phyloP scores from a whole-genome alignment of 108 stramenopile species.

The Cyclotella sp. region DNA sequence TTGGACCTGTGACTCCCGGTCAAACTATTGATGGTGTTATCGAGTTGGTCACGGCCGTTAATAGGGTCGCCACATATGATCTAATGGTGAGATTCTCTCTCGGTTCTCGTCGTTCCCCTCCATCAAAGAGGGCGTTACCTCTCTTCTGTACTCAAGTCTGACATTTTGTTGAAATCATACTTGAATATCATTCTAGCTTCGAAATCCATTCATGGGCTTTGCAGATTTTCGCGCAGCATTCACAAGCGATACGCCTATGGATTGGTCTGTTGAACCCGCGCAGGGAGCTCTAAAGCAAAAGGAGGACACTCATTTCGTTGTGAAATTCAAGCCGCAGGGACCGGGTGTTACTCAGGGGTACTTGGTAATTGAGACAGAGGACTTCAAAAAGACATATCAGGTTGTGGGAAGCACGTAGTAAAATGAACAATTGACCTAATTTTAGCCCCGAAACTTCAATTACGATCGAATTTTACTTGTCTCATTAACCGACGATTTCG shows the following conservation, averaged over 20 bases:
- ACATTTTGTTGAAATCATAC: not conserved
- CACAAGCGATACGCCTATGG: constrained; percentile 60
- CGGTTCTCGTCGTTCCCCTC: not conserved
- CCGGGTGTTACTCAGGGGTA: constrained; percentile 69
- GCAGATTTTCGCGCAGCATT: constrained; percentile 90
- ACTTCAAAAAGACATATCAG: constrained; percentile 88
- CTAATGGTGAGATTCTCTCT: constrained; percentile 35
- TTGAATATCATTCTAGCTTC: constrained; percentile 18
- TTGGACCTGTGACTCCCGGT: constrained; percentile 73
- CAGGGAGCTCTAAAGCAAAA: constrained; percentile 72
- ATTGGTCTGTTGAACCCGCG: constrained; percentile 70
- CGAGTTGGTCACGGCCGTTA: constrained; percentile 57
- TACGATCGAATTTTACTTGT: too few relatives aligned
- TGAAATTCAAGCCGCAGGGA: constrained; percentile 73
- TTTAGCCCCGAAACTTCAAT: not conserved
- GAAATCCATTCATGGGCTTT: constrained; percentile 90
- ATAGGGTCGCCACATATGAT: constrained; percentile 60
- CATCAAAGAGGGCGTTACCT: too few relatives aligned
- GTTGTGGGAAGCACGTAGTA: constrained; percentile 65
- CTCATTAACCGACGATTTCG: too few relatives aligned
- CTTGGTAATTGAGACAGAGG: constrained; percentile 89
- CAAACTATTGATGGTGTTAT: constrained; percentile 65
- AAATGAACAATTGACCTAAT: not conserved
- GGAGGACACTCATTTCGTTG: constrained; percentile 67
- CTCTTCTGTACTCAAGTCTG: not conserved